Evolutionary conservation across 495 filamentous ascomycete species (phyloP), one percentile per base, ranked within the genome.

Genomic region (Parachaetomium inaequale): DNA sequence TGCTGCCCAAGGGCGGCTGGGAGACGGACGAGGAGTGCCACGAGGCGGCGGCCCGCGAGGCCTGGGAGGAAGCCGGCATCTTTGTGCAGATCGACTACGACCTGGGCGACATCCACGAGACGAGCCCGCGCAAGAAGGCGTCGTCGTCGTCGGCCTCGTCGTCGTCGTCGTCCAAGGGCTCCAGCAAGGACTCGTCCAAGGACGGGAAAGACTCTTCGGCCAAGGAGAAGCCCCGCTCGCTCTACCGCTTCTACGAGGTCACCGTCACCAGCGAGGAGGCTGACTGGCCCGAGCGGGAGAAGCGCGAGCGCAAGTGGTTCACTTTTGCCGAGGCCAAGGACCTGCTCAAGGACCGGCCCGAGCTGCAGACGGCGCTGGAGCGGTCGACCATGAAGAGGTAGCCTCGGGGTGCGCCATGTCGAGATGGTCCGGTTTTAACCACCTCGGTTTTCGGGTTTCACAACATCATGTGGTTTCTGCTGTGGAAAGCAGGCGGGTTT

Each of bases 31-130:
- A 98, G 77, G 82, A 80, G 62, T 84, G 81, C 61, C 74, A 73
- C 53, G 78, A 82, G 62, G 81, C 81, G 43, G 82, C 81, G 36
- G 77, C 78, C 58, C 80, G 94, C 61, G 94, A 98, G 77, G 95
- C 94, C 47, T 98, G 94, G 94, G 94, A 98, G 77, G 94, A 98
- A 77, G 94, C 91, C 54, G 94, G 94, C 66, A 92, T 98, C 68
- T 76, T 86, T 61, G 91, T 92, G 73, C 87, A 82, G 32, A 85
- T 97, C 69, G 84, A 84, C 60, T 85, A 85, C 66, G 91, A 96
- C 74, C 82, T 98, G 65, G 94, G 94, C 55, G 79, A 87, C 61
- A 94, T 98, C 69, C 76, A 84, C 57, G 94, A 98, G 73, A 84
- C 82, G 71, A 85, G 87, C 46, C 81, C 85, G 23, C 80, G 86